These are phyloP conservation scores for Pseudisothecium myosuroides DNA, from an alignment of 225 moss, liverwort and hornwort genomes.

Conservation along the genomic window DNA sequence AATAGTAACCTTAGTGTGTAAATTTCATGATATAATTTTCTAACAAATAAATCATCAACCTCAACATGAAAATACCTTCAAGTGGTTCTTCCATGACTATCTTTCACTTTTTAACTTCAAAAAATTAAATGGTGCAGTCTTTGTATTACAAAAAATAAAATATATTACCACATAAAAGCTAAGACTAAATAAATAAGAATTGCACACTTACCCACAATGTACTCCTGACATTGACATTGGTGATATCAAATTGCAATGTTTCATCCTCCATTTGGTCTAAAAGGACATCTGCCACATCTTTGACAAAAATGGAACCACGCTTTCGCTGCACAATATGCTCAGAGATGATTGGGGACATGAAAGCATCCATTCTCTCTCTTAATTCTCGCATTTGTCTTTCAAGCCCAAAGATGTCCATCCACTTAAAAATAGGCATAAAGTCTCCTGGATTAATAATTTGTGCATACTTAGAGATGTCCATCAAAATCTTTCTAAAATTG, in stretches of 20 bases:
- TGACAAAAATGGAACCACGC: not conserved
- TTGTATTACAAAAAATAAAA: not conserved
- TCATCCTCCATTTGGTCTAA: not conserved
- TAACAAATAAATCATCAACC: not conserved
- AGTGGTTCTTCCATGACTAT: fast-evolving
- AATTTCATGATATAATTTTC: not conserved
- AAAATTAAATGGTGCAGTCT: not conserved
- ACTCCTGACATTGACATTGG: not conserved
- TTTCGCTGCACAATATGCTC: not conserved
- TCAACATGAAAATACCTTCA: not conserved
- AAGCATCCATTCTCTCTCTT: not conserved
- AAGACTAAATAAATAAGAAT: not conserved
- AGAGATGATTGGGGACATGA: not conserved
- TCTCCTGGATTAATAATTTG: not conserved
- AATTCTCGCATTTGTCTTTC: not conserved
- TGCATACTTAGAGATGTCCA: not conserved
- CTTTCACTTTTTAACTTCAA: not conserved
- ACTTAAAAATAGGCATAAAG: not conserved
- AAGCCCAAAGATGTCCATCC: not conserved
- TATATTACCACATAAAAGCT: no score
- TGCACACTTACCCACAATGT: not conserved
- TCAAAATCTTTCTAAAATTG: not conserved
- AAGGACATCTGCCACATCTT: not conserved
- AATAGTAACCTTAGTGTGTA: not conserved
- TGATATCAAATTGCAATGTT: not conserved